Conservation (phyloP, 2,329 filamentous ascomycete genomes). For the Fusarium guadeloupense region DNA sequence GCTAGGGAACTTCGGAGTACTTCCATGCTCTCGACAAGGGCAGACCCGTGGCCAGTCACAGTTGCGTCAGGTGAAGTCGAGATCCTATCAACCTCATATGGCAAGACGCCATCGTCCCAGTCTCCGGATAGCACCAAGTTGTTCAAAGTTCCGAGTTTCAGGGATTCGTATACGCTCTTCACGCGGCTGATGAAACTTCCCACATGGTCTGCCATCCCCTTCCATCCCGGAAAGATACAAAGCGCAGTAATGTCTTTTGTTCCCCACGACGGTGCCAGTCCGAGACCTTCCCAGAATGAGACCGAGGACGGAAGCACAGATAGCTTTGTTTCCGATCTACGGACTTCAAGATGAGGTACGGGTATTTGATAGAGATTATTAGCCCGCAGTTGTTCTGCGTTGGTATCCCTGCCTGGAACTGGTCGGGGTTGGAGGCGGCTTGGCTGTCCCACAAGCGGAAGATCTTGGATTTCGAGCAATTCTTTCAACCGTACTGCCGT, state of each 20-base stretch:
- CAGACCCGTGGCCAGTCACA: conserved; percentile 55
- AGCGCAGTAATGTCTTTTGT: conserved; percentile 75
- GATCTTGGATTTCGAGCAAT: conserved; percentile 66
- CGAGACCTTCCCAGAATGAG: conserved; percentile 83
- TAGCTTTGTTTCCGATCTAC: conserved; percentile 72
- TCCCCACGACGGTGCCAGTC: conserved; percentile 75
- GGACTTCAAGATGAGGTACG: conserved; percentile 76
- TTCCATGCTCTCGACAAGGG: conserved; percentile 59
- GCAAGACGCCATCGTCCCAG: conserved; percentile 57
- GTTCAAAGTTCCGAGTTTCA: conserved; percentile 75
- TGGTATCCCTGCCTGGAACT: conserved; percentile 52
- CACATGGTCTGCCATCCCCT: conserved; percentile 69
- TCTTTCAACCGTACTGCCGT: conserved; percentile 55
- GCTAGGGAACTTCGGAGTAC: conserved; percentile 58
- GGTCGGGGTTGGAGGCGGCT: conserved; percentile 62
- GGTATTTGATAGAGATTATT: conserved; percentile 70
- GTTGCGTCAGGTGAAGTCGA: conserved; percentile 53
- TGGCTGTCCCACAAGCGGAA: conserved; percentile 62
- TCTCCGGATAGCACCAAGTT: conserved; percentile 55
- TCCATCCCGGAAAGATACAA: conserved; percentile 74
- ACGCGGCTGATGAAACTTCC: conserved; percentile 73
- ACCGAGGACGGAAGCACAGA: conserved; percentile 80
- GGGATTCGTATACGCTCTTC: conserved; percentile 75
- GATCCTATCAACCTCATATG: conserved; percentile 60
- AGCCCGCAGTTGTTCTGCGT: conserved; percentile 58